These are phyloP conservation scores for Copromyces sp. DNA, from an alignment of 495 filamentous ascomycete genomes.

Conservation along the genomic window DNA sequence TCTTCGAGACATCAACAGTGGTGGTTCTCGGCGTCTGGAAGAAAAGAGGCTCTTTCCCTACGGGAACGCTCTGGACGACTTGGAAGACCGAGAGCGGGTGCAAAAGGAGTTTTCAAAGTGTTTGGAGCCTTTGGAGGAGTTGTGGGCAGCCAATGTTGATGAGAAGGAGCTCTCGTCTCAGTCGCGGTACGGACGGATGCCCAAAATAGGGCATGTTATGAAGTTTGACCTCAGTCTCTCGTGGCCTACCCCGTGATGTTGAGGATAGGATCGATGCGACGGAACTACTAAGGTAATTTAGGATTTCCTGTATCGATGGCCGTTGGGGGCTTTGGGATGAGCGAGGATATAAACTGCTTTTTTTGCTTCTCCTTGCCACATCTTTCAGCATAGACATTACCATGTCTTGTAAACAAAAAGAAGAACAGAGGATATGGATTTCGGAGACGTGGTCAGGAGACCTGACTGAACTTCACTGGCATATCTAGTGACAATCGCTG, in stretches of 20 bases:
- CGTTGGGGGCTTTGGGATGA: not conserved
- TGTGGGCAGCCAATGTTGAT: not conserved
- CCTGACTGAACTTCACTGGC: not conserved
- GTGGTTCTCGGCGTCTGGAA: not conserved
- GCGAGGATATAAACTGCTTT: not conserved
- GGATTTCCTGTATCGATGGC: not conserved
- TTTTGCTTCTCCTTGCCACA: not conserved
- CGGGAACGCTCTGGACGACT: not conserved
- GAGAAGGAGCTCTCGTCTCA: not conserved
- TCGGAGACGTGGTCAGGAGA: not conserved
- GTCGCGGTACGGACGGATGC: not conserved
- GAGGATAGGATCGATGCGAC: too few relatives aligned
- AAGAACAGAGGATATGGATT: not conserved
- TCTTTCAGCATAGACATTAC: not conserved
- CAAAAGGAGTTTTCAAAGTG: not conserved
- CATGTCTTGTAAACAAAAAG: not conserved
- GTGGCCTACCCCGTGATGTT: too few relatives aligned
- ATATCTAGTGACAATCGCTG: not conserved
- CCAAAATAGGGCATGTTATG: not conserved
- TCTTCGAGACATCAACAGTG: not conserved
- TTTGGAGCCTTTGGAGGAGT: not conserved
- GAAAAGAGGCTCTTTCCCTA: not conserved
- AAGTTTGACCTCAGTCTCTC: not conserved
- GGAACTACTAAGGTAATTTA: not conserved
- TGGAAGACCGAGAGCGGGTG: not conserved